Evolutionary conservation across 129 eudicot genomes (phyloP).

Genomic region (Flaveria bidentis): DNA sequence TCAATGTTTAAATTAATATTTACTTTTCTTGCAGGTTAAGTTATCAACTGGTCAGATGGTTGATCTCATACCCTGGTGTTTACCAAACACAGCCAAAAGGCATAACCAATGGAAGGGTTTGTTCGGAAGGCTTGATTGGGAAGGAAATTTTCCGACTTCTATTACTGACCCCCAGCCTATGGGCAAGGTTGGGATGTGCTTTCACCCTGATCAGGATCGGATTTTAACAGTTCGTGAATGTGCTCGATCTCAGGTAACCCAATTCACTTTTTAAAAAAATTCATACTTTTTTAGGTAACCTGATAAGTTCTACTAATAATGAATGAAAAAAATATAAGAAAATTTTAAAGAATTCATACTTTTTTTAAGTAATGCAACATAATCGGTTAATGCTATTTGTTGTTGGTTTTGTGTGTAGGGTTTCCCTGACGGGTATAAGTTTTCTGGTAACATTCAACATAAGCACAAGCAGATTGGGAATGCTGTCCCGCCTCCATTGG

Average conservation of each 20-base stretch:
- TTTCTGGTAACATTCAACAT: conserved; percentile 56
- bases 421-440: conserved; percentile 56
- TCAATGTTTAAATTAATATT: neutral
- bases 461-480: conserved; percentile 65
- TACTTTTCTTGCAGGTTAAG: conserved; percentile 21
- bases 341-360: too few relatives aligned
- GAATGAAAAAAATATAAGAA: neutral
- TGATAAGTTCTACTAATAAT: neutral
- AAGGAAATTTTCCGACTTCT: conserved; percentile 78
- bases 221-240: conserved; percentile 76
- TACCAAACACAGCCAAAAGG: conserved; percentile 73
- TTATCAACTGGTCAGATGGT: conserved; percentile 58
- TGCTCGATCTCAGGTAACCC: conserved; percentile 77
- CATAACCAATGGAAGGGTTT: conserved; percentile 82
- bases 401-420: conserved; percentile 38
- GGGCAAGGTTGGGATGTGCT: conserved; percentile 87
- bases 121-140: conserved; percentile 82
- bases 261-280: neutral
- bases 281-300: neutral
- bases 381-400: neutral
- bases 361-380: neutral
- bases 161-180: conserved; percentile 78
- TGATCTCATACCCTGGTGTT: conserved; percentile 67
- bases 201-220: conserved; percentile 79
- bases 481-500: conserved; percentile 68